phyloP scores from a whole-genome alignment of 2,329 filamentous ascomycete species.

The Microdochium paspali region DNA sequence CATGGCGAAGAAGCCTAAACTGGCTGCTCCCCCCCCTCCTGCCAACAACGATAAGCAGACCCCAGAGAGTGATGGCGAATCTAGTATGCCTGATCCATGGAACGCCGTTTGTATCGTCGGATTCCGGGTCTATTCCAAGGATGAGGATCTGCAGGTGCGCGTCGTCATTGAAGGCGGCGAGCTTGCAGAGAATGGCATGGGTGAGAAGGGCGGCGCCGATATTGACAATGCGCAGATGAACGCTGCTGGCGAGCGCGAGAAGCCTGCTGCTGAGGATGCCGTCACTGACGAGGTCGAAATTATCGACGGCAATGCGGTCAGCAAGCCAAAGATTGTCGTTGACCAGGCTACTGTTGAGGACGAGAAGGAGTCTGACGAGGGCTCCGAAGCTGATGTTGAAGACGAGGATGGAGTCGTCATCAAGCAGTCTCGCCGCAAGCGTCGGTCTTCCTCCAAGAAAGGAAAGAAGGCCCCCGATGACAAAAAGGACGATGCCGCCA shows the following conservation, averaged over 20 bases:
- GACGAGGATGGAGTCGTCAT: background rate
- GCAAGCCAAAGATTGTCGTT: slow-evolving; percentile 21
- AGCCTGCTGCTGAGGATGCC: slow-evolving; percentile 14
- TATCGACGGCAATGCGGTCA: slow-evolving; percentile 15
- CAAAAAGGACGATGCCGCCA: background rate
- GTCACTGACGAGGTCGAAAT: slow-evolving; percentile 20
- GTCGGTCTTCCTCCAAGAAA: background rate
- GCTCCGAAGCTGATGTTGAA: slow-evolving; percentile 2
- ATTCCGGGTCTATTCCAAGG: slow-evolving; percentile 29
- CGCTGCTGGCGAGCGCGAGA: slow-evolving; percentile 35
- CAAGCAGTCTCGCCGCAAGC: background rate
- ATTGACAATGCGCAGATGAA: slow-evolving; percentile 49
- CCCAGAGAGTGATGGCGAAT: slow-evolving; percentile 30
- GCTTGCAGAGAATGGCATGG: slow-evolving; percentile 45
- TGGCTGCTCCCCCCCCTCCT: slow-evolving; percentile 15
- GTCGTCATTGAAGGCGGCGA: slow-evolving; percentile 47
- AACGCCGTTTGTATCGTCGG: slow-evolving; percentile 31
- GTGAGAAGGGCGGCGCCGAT: slow-evolving; percentile 43
- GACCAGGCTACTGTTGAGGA: slow-evolving; percentile 9
- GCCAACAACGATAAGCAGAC: slow-evolving; percentile 13
- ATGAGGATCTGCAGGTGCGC: slow-evolving; percentile 41
- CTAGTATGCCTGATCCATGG: slow-evolving; percentile 25
- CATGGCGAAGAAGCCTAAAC: slow-evolving; percentile 39
- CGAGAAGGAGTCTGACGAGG: slow-evolving; percentile 3
- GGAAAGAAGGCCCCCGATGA: background rate